These are phyloP conservation scores for Coprinellus aureogranulatus DNA, from an alignment of 768 basidiomycete species.

Conservation along the genomic window DNA sequence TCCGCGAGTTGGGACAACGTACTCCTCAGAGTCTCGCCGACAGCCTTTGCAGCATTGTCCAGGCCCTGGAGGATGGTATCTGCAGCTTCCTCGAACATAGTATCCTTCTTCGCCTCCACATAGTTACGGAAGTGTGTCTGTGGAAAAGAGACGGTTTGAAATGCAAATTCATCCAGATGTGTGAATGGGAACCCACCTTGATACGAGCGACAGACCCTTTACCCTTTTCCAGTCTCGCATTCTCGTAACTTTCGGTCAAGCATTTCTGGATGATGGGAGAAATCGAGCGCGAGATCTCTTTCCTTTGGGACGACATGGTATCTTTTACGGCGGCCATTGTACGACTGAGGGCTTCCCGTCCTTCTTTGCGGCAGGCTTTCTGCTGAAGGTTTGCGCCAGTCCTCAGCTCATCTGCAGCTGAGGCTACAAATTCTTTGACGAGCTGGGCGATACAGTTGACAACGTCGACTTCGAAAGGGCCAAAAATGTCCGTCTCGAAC, in stretches of 20 bases:
- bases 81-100: conserved; percentile 52
- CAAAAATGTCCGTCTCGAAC: conserved; percentile 57
- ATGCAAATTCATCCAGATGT: background rate
- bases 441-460: conserved; percentile 38
- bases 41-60: conserved; percentile 42
- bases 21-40: conserved; percentile 46
- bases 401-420: background rate
- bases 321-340: conserved; percentile 47
- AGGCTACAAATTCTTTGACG: conserved; percentile 43
- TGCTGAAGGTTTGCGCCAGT: background rate
- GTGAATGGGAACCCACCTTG: conserved; percentile 39
- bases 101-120: conserved; percentile 40
- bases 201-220: conserved; percentile 52
- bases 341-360: conserved; percentile 16
- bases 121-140: conserved; percentile 48
- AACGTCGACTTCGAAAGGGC: conserved; percentile 39
- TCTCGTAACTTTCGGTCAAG: conserved; percentile 49
- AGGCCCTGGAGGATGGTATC: conserved; percentile 49
- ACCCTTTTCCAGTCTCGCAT: conserved; percentile 53
- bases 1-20: conserved; percentile 49
- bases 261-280: conserved; percentile 53
- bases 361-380: background rate
- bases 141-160: conserved; percentile 7
- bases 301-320: conserved; percentile 51
- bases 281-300: conserved; percentile 57